Percentiles rank a stretch among this genome's conserved stretches.
phyloP scores from a whole-genome alignment of 164 flowering plant genomes.

The Stephania yunnanensis region DNA sequence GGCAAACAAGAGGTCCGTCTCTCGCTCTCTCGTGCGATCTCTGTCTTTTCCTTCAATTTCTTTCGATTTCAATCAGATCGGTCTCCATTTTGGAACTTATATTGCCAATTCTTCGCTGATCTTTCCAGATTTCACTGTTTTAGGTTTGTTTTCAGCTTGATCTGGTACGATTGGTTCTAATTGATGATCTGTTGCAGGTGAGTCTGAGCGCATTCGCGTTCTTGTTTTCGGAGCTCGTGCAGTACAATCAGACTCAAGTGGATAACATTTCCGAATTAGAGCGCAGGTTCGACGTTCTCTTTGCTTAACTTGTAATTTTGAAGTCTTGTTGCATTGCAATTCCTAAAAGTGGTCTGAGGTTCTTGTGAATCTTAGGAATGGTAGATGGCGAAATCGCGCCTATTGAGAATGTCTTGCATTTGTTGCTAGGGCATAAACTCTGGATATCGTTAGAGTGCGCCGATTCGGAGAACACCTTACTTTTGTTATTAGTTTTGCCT shows the following conservation, averaged over 20 bases:
- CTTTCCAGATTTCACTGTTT: background rate
- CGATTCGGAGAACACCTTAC: no score
- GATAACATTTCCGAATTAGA: constrained; percentile 95
- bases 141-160: background rate
- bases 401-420: no score
- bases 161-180: background rate
- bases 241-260: constrained; percentile 95
- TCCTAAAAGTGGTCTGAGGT: background rate
- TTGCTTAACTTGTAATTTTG: background rate
- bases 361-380: no score
- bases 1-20: constrained; percentile 94
- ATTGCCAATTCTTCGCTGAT: background rate
- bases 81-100: background rate
- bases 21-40: background rate
- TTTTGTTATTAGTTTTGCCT: no score
- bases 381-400: no score
- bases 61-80: background rate
- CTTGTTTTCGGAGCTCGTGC: constrained; percentile 95
- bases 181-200: constrained; percentile 47
- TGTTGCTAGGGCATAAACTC: no score
- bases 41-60: background rate
- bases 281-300: constrained; percentile 47
- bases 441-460: no score
- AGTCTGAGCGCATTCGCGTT: constrained; percentile 95
- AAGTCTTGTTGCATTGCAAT: background rate